phyloP scores from a whole-genome alignment of 2,329 filamentous ascomycete species.

The Hymenotorrendiella dingleyae region DNA sequence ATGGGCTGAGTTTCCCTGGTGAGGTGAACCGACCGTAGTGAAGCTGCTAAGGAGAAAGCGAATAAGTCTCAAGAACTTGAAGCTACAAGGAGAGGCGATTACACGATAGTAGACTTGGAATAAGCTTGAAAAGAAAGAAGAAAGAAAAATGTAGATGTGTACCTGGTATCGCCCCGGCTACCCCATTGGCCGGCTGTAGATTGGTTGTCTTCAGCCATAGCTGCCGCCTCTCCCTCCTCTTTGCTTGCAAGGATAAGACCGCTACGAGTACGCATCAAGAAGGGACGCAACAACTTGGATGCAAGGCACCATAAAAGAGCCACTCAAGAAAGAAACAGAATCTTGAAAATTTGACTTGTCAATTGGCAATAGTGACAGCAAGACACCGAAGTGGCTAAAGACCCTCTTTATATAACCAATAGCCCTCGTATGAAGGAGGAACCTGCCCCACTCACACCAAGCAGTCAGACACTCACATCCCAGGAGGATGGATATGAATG shows the following conservation, averaged over 20 bases:
- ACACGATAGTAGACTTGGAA: too few species aligned
- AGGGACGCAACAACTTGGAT: too few species aligned
- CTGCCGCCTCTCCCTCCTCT: not conserved
- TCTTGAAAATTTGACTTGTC: not conserved
- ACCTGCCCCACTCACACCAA: not conserved
- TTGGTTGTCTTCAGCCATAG: not conserved
- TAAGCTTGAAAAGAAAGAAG: too few species aligned
- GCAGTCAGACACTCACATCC: not conserved
- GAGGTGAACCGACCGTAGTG: too few species aligned
- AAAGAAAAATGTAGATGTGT: too few species aligned
- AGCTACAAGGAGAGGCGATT: too few species aligned
- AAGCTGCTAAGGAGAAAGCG: too few species aligned
- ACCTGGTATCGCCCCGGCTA: not conserved
- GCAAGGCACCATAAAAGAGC: not conserved
- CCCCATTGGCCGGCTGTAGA: not conserved
- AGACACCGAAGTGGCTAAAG: not conserved
- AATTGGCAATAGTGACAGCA: not conserved
- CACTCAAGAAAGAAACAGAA: not conserved
- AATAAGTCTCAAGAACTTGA: too few species aligned
- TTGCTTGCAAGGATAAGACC: not conserved
- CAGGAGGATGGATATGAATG: not conserved
- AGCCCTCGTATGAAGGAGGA: not conserved
- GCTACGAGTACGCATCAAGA: slow-evolving; percentile 1
- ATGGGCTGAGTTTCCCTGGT: too few species aligned
- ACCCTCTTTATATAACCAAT: not conserved